Evolutionary conservation across 371 early-diverging fungal genomes (phyloP).

Genomic region (Rhizopus arrhizus): DNA sequence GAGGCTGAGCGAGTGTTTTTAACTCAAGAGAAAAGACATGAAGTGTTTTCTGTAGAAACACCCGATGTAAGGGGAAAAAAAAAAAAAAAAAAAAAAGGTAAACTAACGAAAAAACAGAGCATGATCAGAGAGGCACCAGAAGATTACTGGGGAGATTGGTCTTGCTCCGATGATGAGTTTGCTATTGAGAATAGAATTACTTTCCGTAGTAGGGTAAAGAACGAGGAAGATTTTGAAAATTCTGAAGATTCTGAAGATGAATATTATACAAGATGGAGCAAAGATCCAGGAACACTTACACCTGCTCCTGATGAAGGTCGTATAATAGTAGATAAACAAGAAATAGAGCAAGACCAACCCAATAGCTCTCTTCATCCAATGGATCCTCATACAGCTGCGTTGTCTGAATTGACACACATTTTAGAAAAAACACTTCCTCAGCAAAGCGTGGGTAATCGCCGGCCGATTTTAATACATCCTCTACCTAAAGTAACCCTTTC

Average conservation of each 20-base stretch:
- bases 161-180: constrained; percentile 36
- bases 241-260: constrained; percentile 35
- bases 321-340: constrained; percentile 20
- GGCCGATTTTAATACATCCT: too few relatives aligned
- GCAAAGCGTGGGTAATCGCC: constrained; percentile 19
- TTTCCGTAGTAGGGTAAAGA: not conserved
- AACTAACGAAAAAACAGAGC: constrained; percentile 2
- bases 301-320: too few relatives aligned
- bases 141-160: constrained; percentile 57
- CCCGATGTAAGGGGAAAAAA: not conserved
- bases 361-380: constrained; percentile 51
- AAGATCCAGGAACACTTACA: constrained; percentile 16
- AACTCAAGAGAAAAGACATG: constrained; percentile 27
- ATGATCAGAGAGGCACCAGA: constrained; percentile 28
- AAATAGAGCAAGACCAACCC: constrained; percentile 52
- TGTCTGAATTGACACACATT: constrained; percentile 47
- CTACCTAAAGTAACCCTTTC: too few relatives aligned
- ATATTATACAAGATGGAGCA: constrained; percentile 49
- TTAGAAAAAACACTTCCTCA: constrained; percentile 41
- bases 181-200: too few relatives aligned
- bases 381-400: constrained; percentile 44
- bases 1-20: constrained; percentile 59
- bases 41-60: constrained; percentile 9
- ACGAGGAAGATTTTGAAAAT: constrained; percentile 16
- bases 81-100: not conserved